Conservation (phyloP, 2,329 filamentous ascomycete genomes). For the Colletotrichum chlorophyti region DNA sequence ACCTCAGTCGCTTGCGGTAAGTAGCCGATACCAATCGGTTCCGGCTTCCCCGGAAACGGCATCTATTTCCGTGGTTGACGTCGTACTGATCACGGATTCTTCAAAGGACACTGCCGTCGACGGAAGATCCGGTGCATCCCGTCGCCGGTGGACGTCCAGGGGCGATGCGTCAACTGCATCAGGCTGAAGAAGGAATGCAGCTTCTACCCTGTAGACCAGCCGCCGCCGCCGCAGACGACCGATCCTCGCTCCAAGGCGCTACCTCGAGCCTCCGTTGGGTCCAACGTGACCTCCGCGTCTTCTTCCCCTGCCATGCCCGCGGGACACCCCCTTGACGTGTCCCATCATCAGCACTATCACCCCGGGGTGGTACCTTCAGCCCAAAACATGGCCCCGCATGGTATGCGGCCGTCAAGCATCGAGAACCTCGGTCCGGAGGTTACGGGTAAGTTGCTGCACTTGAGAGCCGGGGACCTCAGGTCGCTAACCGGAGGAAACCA, state of each 20-base stretch:
- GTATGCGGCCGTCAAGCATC: slow-evolving; percentile 45
- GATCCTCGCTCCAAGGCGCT: slow-evolving; percentile 51
- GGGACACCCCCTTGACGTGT: slow-evolving; percentile 49
- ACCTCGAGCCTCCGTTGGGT: slow-evolving; percentile 45
- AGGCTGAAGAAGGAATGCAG: slow-evolving; percentile 93
- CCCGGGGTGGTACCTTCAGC: slow-evolving; percentile 52
- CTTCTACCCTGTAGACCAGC: slow-evolving; percentile 88
- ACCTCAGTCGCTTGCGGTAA: slow-evolving; percentile 95
- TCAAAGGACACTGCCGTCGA: slow-evolving; percentile 85
- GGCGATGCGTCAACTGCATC: slow-evolving; percentile 91
- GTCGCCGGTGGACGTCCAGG: slow-evolving; percentile 73
- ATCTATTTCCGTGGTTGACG: no score
- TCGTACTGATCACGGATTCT: slow-evolving; percentile 1
- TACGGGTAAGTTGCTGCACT: slow-evolving; percentile 47
- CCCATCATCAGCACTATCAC: slow-evolving; percentile 48
- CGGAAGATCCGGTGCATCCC: slow-evolving; percentile 93
- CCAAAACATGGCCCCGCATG: slow-evolving; percentile 52
- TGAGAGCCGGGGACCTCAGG: neutral
- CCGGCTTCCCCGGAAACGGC: no score
- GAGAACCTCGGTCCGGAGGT: slow-evolving; percentile 47
- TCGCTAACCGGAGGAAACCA: slow-evolving; percentile 37
- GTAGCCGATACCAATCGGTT: no score
- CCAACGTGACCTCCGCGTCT: slow-evolving; percentile 51
- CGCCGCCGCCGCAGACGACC: slow-evolving; percentile 51
- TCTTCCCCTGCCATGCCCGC: slow-evolving; percentile 55